Evolutionary conservation across 495 filamentous ascomycete genomes (phyloP), one percentile per base, ranked within the genome.

Genomic region (Aspergillus steynii): DNA sequence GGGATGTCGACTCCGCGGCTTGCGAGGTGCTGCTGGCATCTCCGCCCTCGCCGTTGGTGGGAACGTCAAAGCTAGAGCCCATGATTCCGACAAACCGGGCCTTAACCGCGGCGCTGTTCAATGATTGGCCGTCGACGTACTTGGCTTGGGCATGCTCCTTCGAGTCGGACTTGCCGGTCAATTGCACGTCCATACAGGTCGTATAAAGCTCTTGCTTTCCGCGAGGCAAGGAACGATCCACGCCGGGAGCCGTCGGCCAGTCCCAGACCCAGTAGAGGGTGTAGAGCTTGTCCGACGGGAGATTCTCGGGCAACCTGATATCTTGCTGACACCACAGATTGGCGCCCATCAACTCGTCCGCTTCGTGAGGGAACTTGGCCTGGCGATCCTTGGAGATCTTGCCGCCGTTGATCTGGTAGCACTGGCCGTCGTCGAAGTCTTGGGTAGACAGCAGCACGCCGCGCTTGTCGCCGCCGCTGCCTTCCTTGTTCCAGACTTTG

Each of bases 211-310:
- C 87, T 58, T 80, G 77, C 61, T 83, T 86, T 26, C 82, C 82
- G 0, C 82, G 67, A 2, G 83, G 82, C 14, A 80, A 68, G 37
- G 55, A 73, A 50, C 74, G 80, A 66, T 82, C 79, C 27, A 60
- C 68, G 12, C 68, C 70, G 14, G 82, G 72, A 12, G 71, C 72
- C 0, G 84, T 88, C 4, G 89, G 87, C 91, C 91, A 97, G 64
- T 96, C 87, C 93, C 93, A 96, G 4, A 96, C 86, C 93, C 93
- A 97, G 75, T 96, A 93, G 47, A 95, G 71, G 0, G 91, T 91
- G 61, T 88, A 88, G 2, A 78, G 69, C 31, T 80, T 82, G 25
- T 88, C 85, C 14, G 70, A 64, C 3, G 75, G 65, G 28, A 79
- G 68, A 62, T 87, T 81, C 3, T 68, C 61, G 3, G 93, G 93